Conservation (phyloP, 2,329 filamentous ascomycete species). For the Talaromyces sp. region DNA sequence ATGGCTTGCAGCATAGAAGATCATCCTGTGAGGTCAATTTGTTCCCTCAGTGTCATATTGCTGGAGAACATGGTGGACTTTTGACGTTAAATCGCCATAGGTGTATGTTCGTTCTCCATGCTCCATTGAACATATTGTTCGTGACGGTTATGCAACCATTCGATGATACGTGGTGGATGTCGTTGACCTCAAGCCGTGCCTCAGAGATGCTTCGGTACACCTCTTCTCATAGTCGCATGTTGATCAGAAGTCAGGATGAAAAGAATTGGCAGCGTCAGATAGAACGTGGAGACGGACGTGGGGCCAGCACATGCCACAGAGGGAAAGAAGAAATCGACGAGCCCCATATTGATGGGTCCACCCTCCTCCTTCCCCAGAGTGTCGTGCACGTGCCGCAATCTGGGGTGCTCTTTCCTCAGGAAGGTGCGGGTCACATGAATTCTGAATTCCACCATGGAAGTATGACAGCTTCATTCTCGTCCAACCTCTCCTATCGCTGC, state of each 20-base stretch:
- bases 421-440: neutral
- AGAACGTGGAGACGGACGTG: neutral
- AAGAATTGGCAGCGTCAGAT: neutral
- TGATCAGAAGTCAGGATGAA: neutral
- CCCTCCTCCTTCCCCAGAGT: neutral
- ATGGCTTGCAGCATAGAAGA: neutral
- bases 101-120: neutral
- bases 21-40: neutral
- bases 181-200: neutral
- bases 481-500: too few species aligned
- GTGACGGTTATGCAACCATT: neutral
- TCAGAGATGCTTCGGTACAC: neutral
- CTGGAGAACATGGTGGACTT: neutral
- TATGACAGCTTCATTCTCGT: neutral
- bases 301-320: constrained; percentile 5
- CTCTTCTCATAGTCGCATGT: neutral
- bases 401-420: neutral
- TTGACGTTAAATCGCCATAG: neutral
- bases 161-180: neutral
- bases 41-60: neutral
- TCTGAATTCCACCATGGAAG: neutral
- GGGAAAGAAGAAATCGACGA: neutral
- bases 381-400: constrained; percentile 10
- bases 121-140: neutral
- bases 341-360: constrained; percentile 1